These are phyloP conservation scores for Metschnikowia matae DNA, from an alignment of 805 yeast species.

Conservation along the genomic window DNA sequence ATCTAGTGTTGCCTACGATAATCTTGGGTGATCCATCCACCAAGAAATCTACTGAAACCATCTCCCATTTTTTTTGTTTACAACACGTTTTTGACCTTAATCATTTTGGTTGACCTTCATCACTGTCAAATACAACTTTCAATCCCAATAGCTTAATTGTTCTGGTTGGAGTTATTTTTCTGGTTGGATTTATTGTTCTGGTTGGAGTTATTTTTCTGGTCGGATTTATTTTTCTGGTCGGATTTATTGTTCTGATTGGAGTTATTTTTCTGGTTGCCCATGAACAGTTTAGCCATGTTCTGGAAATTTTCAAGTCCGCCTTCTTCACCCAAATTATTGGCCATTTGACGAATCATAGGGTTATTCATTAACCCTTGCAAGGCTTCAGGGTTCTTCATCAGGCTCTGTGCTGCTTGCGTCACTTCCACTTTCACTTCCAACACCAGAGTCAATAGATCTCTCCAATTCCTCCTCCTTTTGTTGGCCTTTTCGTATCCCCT, in stretches of 20 bases:
- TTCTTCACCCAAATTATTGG: conserved; percentile 65
- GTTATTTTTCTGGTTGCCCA: conserved; percentile 42
- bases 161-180: too few species aligned
- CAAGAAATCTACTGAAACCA: too few species aligned
- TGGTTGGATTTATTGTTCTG: too few species aligned
- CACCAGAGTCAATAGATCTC: conserved; percentile 30
- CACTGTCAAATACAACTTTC: too few species aligned
- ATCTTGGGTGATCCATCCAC: too few species aligned
- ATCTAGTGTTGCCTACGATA: too few species aligned
- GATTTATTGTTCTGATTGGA: too few species aligned
- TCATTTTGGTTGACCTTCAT: too few species aligned
- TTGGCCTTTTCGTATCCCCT: conserved; percentile 93
- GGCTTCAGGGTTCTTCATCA: conserved; percentile 84
- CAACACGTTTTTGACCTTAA: too few species aligned
- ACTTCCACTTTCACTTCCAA: conserved; percentile 32
- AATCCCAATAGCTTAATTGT: background rate
- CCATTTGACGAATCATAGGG: conserved; percentile 82
- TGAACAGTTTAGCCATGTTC: conserved; percentile 60
- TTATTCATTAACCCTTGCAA: conserved; percentile 70
- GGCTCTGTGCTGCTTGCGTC: conserved; percentile 80
- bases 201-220: too few species aligned
- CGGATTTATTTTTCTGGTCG: too few species aligned
- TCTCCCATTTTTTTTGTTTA: too few species aligned
- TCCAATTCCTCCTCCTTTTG: conserved; percentile 74
- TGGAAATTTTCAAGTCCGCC: conserved; percentile 52